These are phyloP conservation scores for Tolypocladium sp. DNA, from an alignment of 2,329 filamentous ascomycete species.

Conservation along the genomic window DNA sequence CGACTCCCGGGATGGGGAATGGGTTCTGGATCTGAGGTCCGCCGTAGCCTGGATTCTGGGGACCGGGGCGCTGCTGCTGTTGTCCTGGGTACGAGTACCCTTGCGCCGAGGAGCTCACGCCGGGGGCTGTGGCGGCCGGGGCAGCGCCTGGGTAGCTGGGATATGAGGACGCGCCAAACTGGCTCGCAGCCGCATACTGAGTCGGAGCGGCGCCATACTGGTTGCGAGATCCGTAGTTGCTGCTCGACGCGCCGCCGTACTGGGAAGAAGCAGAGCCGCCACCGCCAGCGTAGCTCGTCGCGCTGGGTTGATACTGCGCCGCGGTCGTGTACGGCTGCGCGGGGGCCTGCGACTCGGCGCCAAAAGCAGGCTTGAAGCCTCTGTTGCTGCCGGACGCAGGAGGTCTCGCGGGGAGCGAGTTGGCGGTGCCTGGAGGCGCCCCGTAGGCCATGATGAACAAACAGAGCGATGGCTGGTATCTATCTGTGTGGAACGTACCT, in stretches of 20 bases:
- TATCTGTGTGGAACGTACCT: conserved; percentile 36
- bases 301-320: conserved; percentile 15
- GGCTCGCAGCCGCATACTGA: neutral
- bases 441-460: conserved; percentile 77
- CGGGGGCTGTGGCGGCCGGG: conserved; percentile 16
- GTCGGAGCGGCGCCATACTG: conserved; percentile 1
- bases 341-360: conserved; percentile 22
- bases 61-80: conserved; percentile 21
- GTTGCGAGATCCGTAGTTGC: neutral
- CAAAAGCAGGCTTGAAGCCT: conserved; percentile 43
- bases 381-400: conserved; percentile 40
- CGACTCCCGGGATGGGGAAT: conserved; percentile 55
- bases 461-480: conserved; percentile 8
- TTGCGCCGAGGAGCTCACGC: conserved; percentile 15
- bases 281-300: conserved; percentile 9
- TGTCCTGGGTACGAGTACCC: conserved; percentile 14
- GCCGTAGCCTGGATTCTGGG: conserved; percentile 25
- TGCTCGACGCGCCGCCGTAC: neutral
- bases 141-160: conserved; percentile 23
- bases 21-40: conserved; percentile 71
- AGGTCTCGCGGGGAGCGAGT: conserved; percentile 63
- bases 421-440: conserved; percentile 62
- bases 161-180: conserved; percentile 7
- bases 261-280: neutral
- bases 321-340: conserved; percentile 28